Base-by-base conservation (phyloP, 768 basidiomycete genomes). In the Psilocybe cubensis region DNA sequence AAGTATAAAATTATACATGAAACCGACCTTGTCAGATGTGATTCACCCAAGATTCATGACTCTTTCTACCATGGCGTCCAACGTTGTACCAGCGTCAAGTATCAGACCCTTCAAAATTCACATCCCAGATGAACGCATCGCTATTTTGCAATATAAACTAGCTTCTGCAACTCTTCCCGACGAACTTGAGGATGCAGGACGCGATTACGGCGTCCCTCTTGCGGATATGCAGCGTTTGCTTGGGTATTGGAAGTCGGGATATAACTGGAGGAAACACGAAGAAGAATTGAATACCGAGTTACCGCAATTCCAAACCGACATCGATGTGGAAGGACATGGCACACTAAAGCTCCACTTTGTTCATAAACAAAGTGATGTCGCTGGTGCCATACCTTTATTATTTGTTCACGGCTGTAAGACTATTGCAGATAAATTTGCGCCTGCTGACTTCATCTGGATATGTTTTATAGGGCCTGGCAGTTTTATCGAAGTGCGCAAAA, bases 341-440 rank as follows among this genome's bases (percentile, higher is more conserved):
- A 54, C 65, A 2, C 54, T 80, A 42, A 71, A 74, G 38, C 77
- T 86, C 6, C 85, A 88, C 58, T 87, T 84, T 53, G 76, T 86
- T 11, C 84, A 87, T 66, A 73, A 82, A 68, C 76, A 72, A 66
- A 85, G 84, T 63, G 29, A 56, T 6, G 59, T 72, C 0, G 57
- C 59, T 1, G 67, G 70, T n/a, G 84, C 85, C 0, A 81, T 87
- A 31, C 85, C 86, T 0, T 66, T 88, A 17, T 69, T 87, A 25
- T 87, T 83, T 59, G 76, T 86, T 12, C 86, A 87, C 56, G 86
- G 86, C 70, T 74, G 86, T 79, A 49, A 11, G 21, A n/a, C n/a
- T 45, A 17, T 35, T 58, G 14, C 14, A 38, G 12, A 4, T 17
- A 38, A 38, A 38, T n/a, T 29, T 17, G 5, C 29, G 9, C 12